These are phyloP conservation scores for Fusarium veterinarium DNA, from an alignment of 2,329 filamentous ascomycete species.

Conservation along the genomic window DNA sequence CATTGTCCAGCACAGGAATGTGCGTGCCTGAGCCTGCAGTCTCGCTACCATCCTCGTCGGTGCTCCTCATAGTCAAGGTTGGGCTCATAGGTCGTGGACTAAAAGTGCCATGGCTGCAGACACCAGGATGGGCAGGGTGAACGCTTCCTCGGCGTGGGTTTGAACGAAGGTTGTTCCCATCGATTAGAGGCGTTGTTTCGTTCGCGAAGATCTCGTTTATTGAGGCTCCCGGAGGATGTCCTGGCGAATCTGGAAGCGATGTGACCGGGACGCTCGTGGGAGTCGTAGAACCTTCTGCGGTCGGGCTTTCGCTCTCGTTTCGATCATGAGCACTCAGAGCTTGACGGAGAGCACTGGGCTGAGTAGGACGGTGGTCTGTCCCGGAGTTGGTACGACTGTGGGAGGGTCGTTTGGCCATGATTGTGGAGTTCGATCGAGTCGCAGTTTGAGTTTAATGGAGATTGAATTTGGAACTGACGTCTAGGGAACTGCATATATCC, in stretches of 20 bases:
- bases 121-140: slow-evolving; percentile 56
- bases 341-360: slow-evolving; percentile 60
- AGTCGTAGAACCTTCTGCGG: slow-evolving; percentile 1
- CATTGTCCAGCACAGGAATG: slow-evolving; percentile 53
- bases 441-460: neutral
- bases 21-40: slow-evolving; percentile 49
- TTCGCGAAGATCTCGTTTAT: slow-evolving; percentile 43
- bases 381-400: slow-evolving; percentile 47
- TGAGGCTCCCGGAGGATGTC: slow-evolving; percentile 37
- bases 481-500: neutral
- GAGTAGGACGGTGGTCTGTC: slow-evolving; percentile 54
- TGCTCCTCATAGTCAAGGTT: slow-evolving; percentile 48
- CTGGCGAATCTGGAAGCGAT: slow-evolving; percentile 40
- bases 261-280: slow-evolving; percentile 29
- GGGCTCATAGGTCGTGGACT: slow-evolving; percentile 72
- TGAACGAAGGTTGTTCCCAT: slow-evolving; percentile 39
- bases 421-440: slow-evolving; percentile 14
- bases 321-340: slow-evolving; percentile 53
- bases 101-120: slow-evolving; percentile 80
- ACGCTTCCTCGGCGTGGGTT: slow-evolving; percentile 35
- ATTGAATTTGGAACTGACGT: neutral
- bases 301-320: slow-evolving; percentile 17
- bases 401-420: slow-evolving; percentile 45
- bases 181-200: slow-evolving; percentile 66
- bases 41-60: slow-evolving; percentile 48